These are phyloP conservation scores for Leishmania lainsoni DNA, from an alignment of 208 protist species.

Conservation along the genomic window DNA sequence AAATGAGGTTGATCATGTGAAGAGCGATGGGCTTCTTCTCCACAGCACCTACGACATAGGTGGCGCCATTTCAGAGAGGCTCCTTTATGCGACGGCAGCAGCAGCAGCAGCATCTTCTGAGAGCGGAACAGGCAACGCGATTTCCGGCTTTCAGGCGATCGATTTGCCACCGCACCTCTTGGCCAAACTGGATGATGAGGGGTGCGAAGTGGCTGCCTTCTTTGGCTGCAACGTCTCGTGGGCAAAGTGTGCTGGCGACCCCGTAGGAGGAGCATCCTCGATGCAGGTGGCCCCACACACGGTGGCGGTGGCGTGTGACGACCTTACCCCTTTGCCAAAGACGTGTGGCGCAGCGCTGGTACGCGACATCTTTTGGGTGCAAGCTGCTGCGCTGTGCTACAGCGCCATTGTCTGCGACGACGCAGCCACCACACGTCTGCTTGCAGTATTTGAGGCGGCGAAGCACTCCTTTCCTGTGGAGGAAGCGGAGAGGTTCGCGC, in stretches of 20 bases:
- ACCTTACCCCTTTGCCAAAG: neutral
- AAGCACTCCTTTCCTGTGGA: neutral
- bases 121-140: neutral
- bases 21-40: neutral
- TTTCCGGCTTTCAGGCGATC: no score
- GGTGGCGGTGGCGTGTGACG: neutral
- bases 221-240: neutral
- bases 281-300: neutral
- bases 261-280: neutral
- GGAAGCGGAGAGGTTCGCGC: no score
- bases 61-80: slow-evolving; percentile 13
- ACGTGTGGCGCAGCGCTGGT: neutral
- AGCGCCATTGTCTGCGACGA: slow-evolving; percentile 17
- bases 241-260: neutral
- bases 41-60: slow-evolving; percentile 16
- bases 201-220: slow-evolving; percentile 17
- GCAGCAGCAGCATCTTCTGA: neutral
- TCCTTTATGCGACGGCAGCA: neutral
- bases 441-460: slow-evolving; percentile 2
- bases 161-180: neutral
- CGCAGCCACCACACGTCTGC: slow-evolving; percentile 5
- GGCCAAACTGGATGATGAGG: neutral
- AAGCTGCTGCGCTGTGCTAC: slow-evolving; percentile 27
- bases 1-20: neutral
- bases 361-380: slow-evolving; percentile 24